These are phyloP conservation scores for Cytospora mali DNA, from an alignment of 2,329 filamentous ascomycete species.

Conservation along the genomic window DNA sequence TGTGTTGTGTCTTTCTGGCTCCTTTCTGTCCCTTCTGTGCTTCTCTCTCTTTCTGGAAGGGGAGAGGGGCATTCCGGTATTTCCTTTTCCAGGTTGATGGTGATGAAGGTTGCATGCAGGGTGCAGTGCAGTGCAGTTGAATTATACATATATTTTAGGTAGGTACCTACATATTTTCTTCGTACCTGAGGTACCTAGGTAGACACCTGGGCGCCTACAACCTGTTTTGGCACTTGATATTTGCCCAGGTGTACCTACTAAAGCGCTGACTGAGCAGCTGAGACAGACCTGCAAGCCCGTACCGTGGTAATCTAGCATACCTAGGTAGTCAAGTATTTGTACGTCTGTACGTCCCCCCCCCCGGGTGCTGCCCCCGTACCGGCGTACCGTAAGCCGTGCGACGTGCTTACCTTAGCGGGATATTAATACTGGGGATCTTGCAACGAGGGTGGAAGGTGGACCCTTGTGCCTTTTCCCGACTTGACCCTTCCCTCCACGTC, in stretches of 20 bases:
- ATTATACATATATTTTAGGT: too few relatives aligned
- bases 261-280: neutral
- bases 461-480: slow-evolving; percentile 13
- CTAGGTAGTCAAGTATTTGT: too few relatives aligned
- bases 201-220: neutral
- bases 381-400: slow-evolving; percentile 18
- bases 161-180: too few relatives aligned
- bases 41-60: neutral
- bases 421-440: slow-evolving; percentile 22
- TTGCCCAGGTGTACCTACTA: neutral
- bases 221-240: too few relatives aligned
- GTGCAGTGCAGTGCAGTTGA: too few relatives aligned
- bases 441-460: slow-evolving; percentile 10
- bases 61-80: too few relatives aligned
- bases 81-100: neutral
- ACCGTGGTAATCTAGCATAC: too few relatives aligned
- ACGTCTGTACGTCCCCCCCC: too few relatives aligned
- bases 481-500: slow-evolving; percentile 10
- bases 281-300: too few relatives aligned
- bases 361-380: neutral
- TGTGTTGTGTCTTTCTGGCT: too few relatives aligned
- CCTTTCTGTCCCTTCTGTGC: too few relatives aligned
- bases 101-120: neutral
- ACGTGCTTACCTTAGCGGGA: slow-evolving; percentile 23
- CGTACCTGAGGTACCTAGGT: neutral